These are phyloP conservation scores for Cinchona pubescens DNA, from an alignment of 257 asterid species.

Conservation along the genomic window DNA sequence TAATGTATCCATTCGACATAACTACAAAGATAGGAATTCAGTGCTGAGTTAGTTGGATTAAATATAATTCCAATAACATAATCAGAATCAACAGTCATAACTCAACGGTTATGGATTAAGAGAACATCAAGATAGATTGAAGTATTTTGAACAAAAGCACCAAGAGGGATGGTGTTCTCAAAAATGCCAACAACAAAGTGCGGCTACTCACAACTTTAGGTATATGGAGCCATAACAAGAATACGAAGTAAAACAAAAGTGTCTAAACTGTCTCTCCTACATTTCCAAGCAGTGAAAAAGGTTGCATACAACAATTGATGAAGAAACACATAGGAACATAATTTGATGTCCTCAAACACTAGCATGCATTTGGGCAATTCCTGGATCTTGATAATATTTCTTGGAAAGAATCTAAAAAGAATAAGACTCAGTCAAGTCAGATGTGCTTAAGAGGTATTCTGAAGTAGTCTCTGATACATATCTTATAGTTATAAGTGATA, in stretches of 20 bases:
- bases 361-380: background rate
- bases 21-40: slow-evolving; percentile 38
- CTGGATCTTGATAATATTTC: background rate
- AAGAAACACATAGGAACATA: background rate
- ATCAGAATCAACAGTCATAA: background rate
- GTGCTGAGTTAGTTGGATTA: background rate
- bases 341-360: background rate
- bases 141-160: background rate
- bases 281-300: background rate
- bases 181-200: background rate
- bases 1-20: slow-evolving; percentile 73
- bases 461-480: background rate
- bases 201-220: background rate
- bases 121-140: background rate
- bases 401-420: no score
- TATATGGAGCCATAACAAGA: background rate
- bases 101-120: background rate
- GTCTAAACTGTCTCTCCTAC: background rate
- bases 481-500: no score
- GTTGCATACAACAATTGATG: background rate
- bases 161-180: background rate
- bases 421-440: background rate
- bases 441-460: background rate
- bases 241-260: background rate
- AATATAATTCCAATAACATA: no score